A percentile compares a stretch with the other conserved stretches of the same genome.
These are phyloP conservation scores for Solidago caesia DNA, from an alignment of 129 eudicot genomes.

Conservation along the genomic window DNA sequence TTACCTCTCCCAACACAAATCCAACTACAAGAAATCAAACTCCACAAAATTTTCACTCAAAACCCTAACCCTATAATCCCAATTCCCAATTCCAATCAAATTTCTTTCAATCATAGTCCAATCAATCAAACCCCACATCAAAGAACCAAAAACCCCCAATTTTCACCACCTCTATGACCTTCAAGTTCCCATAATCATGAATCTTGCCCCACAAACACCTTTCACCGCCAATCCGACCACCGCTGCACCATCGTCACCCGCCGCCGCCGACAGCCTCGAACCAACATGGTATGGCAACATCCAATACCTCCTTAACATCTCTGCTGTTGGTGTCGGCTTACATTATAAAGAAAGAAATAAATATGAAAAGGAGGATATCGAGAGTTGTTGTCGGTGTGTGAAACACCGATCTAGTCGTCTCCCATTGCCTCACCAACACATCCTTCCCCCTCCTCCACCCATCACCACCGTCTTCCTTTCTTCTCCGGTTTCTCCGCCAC, in stretches of 20 bases:
- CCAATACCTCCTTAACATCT: conserved; percentile 86
- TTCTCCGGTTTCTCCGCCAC: no score
- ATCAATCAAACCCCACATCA: conserved; percentile 7
- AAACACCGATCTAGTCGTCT: no score
- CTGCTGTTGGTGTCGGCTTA: conserved; percentile 76
- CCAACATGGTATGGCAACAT: conserved; percentile 93
- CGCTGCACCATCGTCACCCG: conserved; percentile 34
- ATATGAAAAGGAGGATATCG: no score
- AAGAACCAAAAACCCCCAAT: conserved; percentile 14
- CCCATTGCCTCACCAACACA: no score
- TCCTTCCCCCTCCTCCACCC: no score
- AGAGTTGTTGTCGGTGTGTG: no score
- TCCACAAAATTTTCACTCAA: conserved; percentile 19
- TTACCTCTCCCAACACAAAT: conserved; percentile 17
- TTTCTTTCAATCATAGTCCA: conserved; percentile 1
- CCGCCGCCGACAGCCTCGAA: conserved; percentile 42
- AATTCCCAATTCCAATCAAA: conserved; percentile 1
- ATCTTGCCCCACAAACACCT: conserved; percentile 34
- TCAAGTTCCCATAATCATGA: conserved; percentile 15
- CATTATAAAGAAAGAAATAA: no score
- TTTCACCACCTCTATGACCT: conserved; percentile 8
- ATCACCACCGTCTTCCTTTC: no score
- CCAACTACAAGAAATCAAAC: neutral
- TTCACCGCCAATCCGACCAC: conserved; percentile 27
- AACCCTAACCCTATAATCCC: conserved; percentile 35